Percentiles rank a stretch among this genome's conserved stretches.
phyloP scores from a whole-genome alignment of 208 protist genomes.

The Novymonas esmeraldas region DNA sequence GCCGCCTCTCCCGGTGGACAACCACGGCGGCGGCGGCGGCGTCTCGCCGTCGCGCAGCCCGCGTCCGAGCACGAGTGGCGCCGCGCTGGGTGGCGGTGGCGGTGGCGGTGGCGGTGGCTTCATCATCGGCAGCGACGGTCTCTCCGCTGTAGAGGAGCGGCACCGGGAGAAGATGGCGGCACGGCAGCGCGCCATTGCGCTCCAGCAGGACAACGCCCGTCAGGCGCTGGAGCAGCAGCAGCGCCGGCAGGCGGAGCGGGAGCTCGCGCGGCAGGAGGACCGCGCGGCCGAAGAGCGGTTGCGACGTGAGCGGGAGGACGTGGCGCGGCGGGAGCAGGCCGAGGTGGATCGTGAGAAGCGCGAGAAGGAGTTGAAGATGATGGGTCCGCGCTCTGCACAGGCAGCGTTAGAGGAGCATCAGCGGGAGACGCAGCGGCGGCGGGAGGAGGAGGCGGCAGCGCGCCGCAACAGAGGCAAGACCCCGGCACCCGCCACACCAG shows the following conservation, averaged over 20 bases:
- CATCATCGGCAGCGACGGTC: slow-evolving; percentile 30
- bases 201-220: slow-evolving; percentile 77
- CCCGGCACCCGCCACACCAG: background rate
- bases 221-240: slow-evolving; percentile 63
- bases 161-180: slow-evolving; percentile 35
- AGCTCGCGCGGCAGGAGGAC: slow-evolving; percentile 43
- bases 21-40: background rate
- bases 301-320: slow-evolving; percentile 47
- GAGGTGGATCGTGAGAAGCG: slow-evolving; percentile 59
- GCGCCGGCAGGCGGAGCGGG: slow-evolving; percentile 43
- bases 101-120: slow-evolving; percentile 14
- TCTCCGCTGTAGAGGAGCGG: slow-evolving; percentile 29
- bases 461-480: slow-evolving; percentile 19
- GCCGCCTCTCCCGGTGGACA: slow-evolving; percentile 9
- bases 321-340: slow-evolving; percentile 42
- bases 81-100: slow-evolving; percentile 4
- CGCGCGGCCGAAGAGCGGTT: slow-evolving; percentile 50
- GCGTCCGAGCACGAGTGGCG: slow-evolving; percentile 16
- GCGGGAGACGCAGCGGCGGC: slow-evolving; percentile 26
- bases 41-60: slow-evolving; percentile 4
- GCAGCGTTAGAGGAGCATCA: slow-evolving; percentile 29
- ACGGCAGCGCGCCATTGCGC: slow-evolving; percentile 53
- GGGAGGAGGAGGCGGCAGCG: slow-evolving; percentile 32
- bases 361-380: slow-evolving; percentile 46
- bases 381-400: slow-evolving; percentile 28